Percentiles rank a stretch among this genome's conserved stretches.
phyloP scores from a whole-genome alignment of 2,329 filamentous ascomycete species.

The Helotiales sp. region DNA sequence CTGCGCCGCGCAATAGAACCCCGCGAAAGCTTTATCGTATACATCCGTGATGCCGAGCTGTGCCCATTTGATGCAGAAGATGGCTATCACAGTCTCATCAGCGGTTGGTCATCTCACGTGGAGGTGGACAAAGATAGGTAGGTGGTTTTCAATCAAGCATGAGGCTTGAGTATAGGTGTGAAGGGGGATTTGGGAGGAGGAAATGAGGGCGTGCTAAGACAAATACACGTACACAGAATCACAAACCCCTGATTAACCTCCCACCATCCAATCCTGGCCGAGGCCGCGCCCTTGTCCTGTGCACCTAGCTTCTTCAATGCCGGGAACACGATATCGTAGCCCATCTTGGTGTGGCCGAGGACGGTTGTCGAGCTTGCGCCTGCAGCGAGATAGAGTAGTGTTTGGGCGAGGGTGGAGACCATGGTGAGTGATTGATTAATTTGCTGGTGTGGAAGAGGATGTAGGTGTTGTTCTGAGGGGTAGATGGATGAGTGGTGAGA shows the following conservation, averaged over 20 bases:
- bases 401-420: constrained; percentile 15
- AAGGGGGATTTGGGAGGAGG: not conserved
- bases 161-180: not conserved
- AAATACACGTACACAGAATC: constrained; percentile 19
- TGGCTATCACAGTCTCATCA: constrained; percentile 10
- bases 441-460: not conserved
- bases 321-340: constrained; percentile 26
- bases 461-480: too few relatives aligned
- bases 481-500: too few relatives aligned
- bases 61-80: constrained; percentile 29
- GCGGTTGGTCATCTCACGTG: not conserved
- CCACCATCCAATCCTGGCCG: constrained; percentile 29
- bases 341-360: constrained; percentile 30
- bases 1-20: constrained; percentile 7
- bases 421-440: not conserved
- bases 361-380: constrained; percentile 6
- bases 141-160: not conserved
- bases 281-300: constrained; percentile 8
- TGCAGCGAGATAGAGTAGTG: constrained; percentile 26
- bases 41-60: constrained; percentile 20
- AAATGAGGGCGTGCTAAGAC: not conserved
- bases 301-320: constrained; percentile 8
- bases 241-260: constrained; percentile 26
- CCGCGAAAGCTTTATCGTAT: constrained; percentile 25
- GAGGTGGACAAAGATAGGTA: too few relatives aligned